Conservation (phyloP, 345 rosid genomes). For the Populus davidiana region DNA sequence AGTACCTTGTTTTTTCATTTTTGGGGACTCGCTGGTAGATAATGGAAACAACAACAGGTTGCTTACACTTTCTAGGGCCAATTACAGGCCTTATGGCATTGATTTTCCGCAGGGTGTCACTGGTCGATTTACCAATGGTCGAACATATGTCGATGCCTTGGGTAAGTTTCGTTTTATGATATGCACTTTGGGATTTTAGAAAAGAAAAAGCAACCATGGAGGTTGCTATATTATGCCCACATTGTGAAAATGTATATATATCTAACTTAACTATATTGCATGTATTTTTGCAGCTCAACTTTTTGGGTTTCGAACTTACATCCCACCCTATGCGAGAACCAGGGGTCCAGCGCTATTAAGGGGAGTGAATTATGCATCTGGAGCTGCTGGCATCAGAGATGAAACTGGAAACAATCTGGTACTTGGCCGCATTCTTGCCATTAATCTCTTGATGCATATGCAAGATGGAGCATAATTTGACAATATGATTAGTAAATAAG, state of each 20-base stretch:
- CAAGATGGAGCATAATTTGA: too few relatives aligned
- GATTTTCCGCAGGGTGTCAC: conserved; percentile 25
- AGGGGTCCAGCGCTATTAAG: conserved; percentile 12
- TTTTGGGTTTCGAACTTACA: conserved; percentile 19
- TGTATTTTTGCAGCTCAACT: conserved; percentile 25
- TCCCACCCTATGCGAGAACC: conserved; percentile 22
- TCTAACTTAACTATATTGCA: too few relatives aligned
- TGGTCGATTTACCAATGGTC: conserved; percentile 31
- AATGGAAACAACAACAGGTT: conserved; percentile 27
- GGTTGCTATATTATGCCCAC: background rate
- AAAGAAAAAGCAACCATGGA: too few relatives aligned
- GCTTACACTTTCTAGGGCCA: conserved; percentile 29
- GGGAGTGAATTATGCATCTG: conserved; percentile 31
- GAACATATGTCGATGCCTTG: conserved; percentile 31
- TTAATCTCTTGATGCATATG: too few relatives aligned
- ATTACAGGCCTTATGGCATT: conserved; percentile 32
- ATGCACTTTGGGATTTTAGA: background rate
- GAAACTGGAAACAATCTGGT: conserved; percentile 35
- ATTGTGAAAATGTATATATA: background rate
- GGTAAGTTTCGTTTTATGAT: background rate
- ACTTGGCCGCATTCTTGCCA: background rate
- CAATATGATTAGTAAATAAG: too few relatives aligned
- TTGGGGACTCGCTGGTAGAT: conserved; percentile 29
- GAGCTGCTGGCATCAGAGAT: conserved; percentile 31
- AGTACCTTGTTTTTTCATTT: conserved; percentile 31